Evolutionary conservation across 495 filamentous ascomycete genomes (phyloP).

Genomic region (Hypomontagnella monticulosa): DNA sequence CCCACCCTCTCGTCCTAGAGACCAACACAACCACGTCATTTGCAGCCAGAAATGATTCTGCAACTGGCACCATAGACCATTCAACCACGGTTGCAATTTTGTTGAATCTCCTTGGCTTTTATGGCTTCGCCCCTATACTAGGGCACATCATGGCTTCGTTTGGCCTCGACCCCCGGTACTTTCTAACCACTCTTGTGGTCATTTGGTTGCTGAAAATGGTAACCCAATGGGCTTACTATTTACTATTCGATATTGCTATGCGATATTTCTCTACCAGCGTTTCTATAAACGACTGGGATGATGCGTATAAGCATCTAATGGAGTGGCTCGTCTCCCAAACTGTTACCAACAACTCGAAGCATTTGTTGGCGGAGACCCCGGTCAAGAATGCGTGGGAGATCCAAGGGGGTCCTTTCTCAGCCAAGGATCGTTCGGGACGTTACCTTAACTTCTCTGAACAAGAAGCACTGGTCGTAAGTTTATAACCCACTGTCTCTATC

Average conservation of each 20-base stretch:
- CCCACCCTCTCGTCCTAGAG: constrained; percentile 8
- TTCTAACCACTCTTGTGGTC: constrained; percentile 49
- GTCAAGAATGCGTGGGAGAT: constrained; percentile 63
- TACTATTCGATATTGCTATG: constrained; percentile 43
- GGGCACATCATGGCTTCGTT: constrained; percentile 43
- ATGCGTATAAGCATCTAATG: constrained; percentile 69
- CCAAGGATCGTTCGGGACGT: constrained; percentile 45
- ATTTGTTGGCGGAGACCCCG: constrained; percentile 66
- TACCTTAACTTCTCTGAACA: constrained; percentile 59
- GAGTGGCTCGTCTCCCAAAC: constrained; percentile 67
- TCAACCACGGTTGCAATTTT: constrained; percentile 44
- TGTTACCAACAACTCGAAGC: constrained; percentile 60
- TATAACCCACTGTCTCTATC: not conserved
- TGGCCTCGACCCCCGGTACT: constrained; percentile 51
- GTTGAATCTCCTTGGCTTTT: constrained; percentile 35
- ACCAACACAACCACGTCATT: constrained; percentile 11
- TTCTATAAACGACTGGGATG: constrained; percentile 64
- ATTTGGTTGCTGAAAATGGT: constrained; percentile 53
- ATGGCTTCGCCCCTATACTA: constrained; percentile 38
- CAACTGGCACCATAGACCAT: constrained; percentile 4
- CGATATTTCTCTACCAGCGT: constrained; percentile 64
- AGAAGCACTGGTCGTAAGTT: constrained; percentile 47
- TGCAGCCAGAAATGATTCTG: not conserved
- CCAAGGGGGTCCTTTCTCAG: constrained; percentile 50
- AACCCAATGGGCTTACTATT: constrained; percentile 43